Evolutionary conservation across 1,284 basidiomycete genomes (phyloP), one percentile per base, ranked within the genome.

Genomic region (Mycosarcoma maydis): DNA sequence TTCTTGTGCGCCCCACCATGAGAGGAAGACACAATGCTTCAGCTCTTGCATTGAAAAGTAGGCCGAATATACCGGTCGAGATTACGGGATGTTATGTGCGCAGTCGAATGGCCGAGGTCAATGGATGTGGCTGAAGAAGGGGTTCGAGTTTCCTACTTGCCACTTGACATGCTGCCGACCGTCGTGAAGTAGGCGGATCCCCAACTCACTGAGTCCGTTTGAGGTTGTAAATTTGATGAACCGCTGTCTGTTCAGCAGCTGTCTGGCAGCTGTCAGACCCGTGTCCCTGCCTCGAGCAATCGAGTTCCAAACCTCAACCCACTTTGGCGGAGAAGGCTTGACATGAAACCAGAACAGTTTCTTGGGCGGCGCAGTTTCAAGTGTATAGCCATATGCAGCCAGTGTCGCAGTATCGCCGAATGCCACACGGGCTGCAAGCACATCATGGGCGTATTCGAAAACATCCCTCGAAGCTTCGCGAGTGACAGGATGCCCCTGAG

Each of bases 341-440:
- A 17, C 11, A 9, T 45, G 34, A 22, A 34, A 34, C 32, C 22
- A 23, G 11, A 26, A 6, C 16, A 23, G 3, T 11, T 23, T 24
- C 20, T 26, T 26, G 14, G 13, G 13, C n/a, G 27, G n/a, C 7
- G 9, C 24, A 1, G 33, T 22, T 0, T 42, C 22, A 0, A 44
- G 34, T 24, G 23, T 40, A 9, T 30, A 16, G 2, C 47, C 55
- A 19, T 50, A 57, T 1, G 55, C 55, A 6, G 30, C 37, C 13
- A 44, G 22, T n/a, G 47, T 47, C 3, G 55, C 55, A 4, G 42
- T 34, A 3, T 50, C 30, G 9, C 55, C 55, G 22, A 57, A 57
- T 2, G 30, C 44, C 16, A 26, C 11, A 6, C 23, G 42, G 24
- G 27, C 41, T 4, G 41, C 34, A 13, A 33, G 14, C 9, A 29